Base-by-base conservation (phyloP, 2,329 filamentous ascomycete genomes). In the Xylariaceae sp. region DNA sequence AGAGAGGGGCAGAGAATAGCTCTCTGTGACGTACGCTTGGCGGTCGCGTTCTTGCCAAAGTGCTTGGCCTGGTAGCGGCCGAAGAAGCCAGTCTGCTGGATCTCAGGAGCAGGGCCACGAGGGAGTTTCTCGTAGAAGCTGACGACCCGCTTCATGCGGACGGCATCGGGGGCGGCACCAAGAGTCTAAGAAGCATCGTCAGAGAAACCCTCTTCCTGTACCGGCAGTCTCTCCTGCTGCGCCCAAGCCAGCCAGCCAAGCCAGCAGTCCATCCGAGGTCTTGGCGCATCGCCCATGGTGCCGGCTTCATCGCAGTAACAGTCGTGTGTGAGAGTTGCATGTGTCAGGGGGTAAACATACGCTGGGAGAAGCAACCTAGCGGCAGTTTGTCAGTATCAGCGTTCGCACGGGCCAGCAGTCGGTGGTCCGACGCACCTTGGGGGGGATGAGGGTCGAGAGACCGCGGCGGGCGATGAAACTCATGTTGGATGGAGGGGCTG, bases 101-200 rank as follows among this genome's bases (percentile, higher is more conserved):
- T 77, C 77, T 91, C 87, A 72, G 94, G 92, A 72, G 92, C 92
- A 69, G 90, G 78, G 71, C 94, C 95, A 74, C 92, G 91, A 74
- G 95, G 94, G 61, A 99, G 91, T 79, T 93, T 95, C 82, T 95
- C 91, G 85, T 99, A 99, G 85, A 99, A 97, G 81, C 85, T 90
- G 77, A 97, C 93, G 71, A 99, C 92, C 73, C 92, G 90, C 77
- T 96, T 89, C 94, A 99, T 97, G 76, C 93, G 91, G 74, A 92
- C 85, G 74, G 94, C 94, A 86, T 97, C 93, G 75, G 92, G 90
- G 70, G 92, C 92, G 75, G 89, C 89, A 73, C 94, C 93, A 75
- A 99, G 92, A 71, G 90, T 92, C 94, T 97, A 68, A 50, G 61
- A 62, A 62, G 65, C 61, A 15, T 58, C 66, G 69, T 80, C 69